These are phyloP conservation scores for Gleditsia sinensis DNA, from an alignment of 306 rosid species.

Conservation along the genomic window DNA sequence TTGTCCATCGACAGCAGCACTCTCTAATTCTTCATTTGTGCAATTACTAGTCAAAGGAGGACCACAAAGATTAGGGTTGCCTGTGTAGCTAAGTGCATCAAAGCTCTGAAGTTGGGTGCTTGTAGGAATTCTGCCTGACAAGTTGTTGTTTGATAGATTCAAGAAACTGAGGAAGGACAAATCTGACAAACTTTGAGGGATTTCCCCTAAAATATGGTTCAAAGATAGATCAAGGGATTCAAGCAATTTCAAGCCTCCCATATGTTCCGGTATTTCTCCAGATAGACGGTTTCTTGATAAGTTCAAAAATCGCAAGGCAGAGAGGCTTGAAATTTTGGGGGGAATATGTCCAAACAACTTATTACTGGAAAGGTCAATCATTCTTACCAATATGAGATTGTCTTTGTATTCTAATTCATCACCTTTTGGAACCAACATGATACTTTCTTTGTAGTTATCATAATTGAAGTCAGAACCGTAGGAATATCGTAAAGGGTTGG, in stretches of 20 bases:
- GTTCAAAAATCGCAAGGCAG: conserved; percentile 33
- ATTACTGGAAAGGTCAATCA: conserved; percentile 45
- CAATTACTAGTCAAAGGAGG: conserved; percentile 34
- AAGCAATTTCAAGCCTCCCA: too few relatives aligned
- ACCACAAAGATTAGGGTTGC: conserved; percentile 37
- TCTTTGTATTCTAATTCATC: conserved; percentile 35
- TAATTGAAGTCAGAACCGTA: conserved; percentile 22
- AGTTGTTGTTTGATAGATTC: too few relatives aligned
- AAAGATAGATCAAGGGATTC: conserved; percentile 38
- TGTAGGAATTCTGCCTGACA: conserved; percentile 36
- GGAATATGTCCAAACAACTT: conserved; percentile 33
- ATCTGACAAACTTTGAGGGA: conserved; percentile 35
- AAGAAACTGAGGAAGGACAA: too few relatives aligned
- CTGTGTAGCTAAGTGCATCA: conserved; percentile 29
- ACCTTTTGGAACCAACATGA: conserved; percentile 37
- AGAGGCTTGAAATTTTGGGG: conserved; percentile 5
- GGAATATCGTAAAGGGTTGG: too few relatives aligned
- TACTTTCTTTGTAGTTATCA: conserved; percentile 21
- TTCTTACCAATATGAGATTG: conserved; percentile 33
- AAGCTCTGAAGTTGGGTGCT: conserved; percentile 44
- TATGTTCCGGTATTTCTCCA: conserved; percentile 37
- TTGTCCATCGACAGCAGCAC: neutral
- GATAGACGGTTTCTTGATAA: conserved; percentile 20
- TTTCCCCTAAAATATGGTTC: conserved; percentile 35
- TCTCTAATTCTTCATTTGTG: neutral